Evolutionary conservation across 2,329 filamentous ascomycete genomes (phyloP).

Genomic region (Talaromyces islandicus): DNA sequence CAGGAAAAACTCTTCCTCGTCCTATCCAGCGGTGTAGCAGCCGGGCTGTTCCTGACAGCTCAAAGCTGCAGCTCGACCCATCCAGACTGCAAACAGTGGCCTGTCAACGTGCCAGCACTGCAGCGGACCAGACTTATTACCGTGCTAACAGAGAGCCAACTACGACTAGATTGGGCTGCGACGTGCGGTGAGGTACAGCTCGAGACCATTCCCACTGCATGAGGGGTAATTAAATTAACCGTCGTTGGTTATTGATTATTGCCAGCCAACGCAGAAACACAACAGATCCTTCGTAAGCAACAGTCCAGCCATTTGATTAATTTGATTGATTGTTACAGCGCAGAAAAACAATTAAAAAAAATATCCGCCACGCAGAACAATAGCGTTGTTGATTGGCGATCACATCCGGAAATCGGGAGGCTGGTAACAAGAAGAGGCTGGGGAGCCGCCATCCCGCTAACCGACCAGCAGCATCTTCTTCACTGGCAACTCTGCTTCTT

Average conservation of each 20-base stretch:
- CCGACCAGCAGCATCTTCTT: slow-evolving; percentile 4
- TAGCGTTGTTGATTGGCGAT: slow-evolving; percentile 4
- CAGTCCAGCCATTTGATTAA: background rate
- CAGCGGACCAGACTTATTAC: background rate
- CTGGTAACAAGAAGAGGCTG: slow-evolving; percentile 14
- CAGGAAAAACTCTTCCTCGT: background rate
- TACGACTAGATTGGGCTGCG: background rate
- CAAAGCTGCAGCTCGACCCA: background rate
- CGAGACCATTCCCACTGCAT: background rate
- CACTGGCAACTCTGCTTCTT: background rate
- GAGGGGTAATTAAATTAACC: background rate
- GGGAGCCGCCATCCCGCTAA: slow-evolving; percentile 3
- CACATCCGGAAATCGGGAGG: slow-evolving; percentile 11
- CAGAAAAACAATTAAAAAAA: background rate
- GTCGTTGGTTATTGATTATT: background rate
- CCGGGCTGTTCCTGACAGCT: background rate
- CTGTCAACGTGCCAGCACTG: background rate
- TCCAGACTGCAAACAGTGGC: background rate
- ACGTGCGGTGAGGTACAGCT: background rate
- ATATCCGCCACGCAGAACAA: background rate
- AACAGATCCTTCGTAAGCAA: background rate
- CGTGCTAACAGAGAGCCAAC: background rate
- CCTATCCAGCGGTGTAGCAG: background rate
- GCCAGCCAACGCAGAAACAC: too few relatives aligned
- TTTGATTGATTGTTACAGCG: background rate